Conservation (phyloP, 2,329 filamentous ascomycete genomes). For the Rhynchosporium agropyri region DNA sequence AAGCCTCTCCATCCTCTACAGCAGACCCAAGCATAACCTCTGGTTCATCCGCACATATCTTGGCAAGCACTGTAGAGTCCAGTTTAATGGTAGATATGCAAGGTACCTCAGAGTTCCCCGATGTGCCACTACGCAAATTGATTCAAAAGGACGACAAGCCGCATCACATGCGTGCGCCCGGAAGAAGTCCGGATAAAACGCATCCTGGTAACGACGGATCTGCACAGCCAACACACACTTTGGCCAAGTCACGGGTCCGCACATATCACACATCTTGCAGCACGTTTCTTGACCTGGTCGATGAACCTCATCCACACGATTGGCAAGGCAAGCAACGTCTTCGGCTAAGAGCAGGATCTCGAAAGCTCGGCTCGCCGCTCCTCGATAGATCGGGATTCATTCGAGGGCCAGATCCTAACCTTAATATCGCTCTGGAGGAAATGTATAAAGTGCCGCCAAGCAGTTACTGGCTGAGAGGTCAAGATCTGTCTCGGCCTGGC, state of each 20-base stretch:
- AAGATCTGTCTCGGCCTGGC: slow-evolving; percentile 29
- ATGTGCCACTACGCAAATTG: slow-evolving; percentile 35
- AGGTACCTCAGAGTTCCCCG: slow-evolving; percentile 29
- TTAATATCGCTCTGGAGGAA: slow-evolving; percentile 32
- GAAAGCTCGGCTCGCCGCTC: slow-evolving; percentile 44
- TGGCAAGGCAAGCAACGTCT: slow-evolving; percentile 45
- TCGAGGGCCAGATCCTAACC: slow-evolving; percentile 24
- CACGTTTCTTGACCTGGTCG: slow-evolving; percentile 62
- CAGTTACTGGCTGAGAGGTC: slow-evolving; percentile 44
- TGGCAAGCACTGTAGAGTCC: slow-evolving; percentile 1
- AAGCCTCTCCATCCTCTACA: slow-evolving; percentile 17
- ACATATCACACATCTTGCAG: slow-evolving; percentile 56
- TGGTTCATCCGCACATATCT: slow-evolving; percentile 6
- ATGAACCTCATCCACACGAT: slow-evolving; percentile 49
- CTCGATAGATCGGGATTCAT: slow-evolving; percentile 26
- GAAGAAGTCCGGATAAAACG: slow-evolving; percentile 48
- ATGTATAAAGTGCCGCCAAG: slow-evolving; percentile 34
- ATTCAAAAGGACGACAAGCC: slow-evolving; percentile 41
- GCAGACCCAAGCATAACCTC: slow-evolving; percentile 16
- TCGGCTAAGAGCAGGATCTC: slow-evolving; percentile 53
- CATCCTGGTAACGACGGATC: slow-evolving; percentile 53
- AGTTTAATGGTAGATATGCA: neutral
- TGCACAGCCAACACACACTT: slow-evolving; percentile 49
- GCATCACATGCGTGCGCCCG: slow-evolving; percentile 44
- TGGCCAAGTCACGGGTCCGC: slow-evolving; percentile 56